phyloP scores from a whole-genome alignment of 2,329 filamentous ascomycete genomes.

The Botrytis paeoniae region DNA sequence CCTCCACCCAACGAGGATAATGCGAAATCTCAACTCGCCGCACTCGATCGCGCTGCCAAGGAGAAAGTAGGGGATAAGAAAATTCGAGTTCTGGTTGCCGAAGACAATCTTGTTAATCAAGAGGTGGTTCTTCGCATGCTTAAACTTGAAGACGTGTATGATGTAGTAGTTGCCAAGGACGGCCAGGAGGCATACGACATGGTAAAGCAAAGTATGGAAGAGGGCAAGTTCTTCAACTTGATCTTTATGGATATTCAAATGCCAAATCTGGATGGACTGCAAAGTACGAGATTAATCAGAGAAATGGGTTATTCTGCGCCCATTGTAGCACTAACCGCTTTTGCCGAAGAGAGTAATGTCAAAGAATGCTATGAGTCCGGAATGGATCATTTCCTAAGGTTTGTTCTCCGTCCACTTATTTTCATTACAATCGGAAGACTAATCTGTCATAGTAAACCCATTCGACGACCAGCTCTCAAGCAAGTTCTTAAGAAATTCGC shows the following conservation, averaged over 20 bases:
- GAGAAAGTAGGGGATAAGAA: slow-evolving; percentile 56
- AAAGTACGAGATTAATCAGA: slow-evolving; percentile 81
- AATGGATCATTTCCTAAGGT: slow-evolving; percentile 80
- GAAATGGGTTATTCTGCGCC: slow-evolving; percentile 83
- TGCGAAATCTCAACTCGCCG: slow-evolving; percentile 59
- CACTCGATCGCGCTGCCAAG: slow-evolving; percentile 64
- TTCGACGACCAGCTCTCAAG: slow-evolving; percentile 79
- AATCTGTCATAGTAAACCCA: slow-evolving; percentile 54
- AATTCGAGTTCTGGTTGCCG: slow-evolving; percentile 80
- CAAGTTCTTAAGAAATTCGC: slow-evolving; percentile 81
- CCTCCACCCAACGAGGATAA: slow-evolving; percentile 20
- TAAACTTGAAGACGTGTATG: slow-evolving; percentile 76
- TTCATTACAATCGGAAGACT: slow-evolving; percentile 5
- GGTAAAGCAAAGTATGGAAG: slow-evolving; percentile 78
- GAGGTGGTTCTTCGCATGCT: slow-evolving; percentile 62
- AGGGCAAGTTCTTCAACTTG: slow-evolving; percentile 70
- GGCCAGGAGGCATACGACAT: slow-evolving; percentile 84
- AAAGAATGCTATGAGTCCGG: slow-evolving; percentile 83
- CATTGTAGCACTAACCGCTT: slow-evolving; percentile 87
- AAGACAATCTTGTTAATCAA: slow-evolving; percentile 67
- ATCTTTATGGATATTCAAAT: slow-evolving; percentile 97
- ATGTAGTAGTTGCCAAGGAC: slow-evolving; percentile 84
- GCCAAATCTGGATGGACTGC: slow-evolving; percentile 87
- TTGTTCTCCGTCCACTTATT: not conserved
- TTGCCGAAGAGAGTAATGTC: slow-evolving; percentile 85